Evolutionary conservation across 2,329 filamentous ascomycete genomes (phyloP).

Genomic region (Arthrinium puccinioides): DNA sequence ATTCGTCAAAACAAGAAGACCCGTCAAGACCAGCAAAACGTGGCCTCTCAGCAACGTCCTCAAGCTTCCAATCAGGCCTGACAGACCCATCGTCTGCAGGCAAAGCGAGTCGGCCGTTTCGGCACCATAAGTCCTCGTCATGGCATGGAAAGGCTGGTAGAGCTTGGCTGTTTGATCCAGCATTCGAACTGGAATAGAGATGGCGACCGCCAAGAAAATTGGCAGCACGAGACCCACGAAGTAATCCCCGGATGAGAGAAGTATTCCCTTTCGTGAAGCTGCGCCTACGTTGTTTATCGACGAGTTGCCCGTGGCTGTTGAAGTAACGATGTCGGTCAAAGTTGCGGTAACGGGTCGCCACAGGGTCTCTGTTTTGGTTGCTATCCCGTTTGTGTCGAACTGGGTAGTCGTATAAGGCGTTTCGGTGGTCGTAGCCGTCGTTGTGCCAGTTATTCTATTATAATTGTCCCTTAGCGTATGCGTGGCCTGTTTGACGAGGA

Average conservation of each 20-base stretch:
- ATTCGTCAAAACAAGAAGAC: conserved; percentile 24
- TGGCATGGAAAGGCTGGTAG: conserved; percentile 33
- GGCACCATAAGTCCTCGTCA: conserved; percentile 28
- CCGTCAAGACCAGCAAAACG: conserved; percentile 28
- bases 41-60: conserved; percentile 25
- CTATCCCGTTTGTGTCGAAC: not conserved
- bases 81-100: conserved; percentile 30
- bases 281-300: not conserved
- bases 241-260: conserved; percentile 22
- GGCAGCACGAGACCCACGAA: conserved; percentile 29
- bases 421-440: not conserved
- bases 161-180: conserved; percentile 28
- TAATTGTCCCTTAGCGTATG: not conserved
- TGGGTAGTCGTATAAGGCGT: not conserved
- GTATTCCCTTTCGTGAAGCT: not conserved
- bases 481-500: not conserved
- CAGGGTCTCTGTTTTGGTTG: conserved; percentile 1
- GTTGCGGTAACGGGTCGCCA: not conserved
- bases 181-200: conserved; percentile 28
- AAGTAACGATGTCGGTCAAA: not conserved
- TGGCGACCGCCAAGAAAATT: conserved; percentile 23
- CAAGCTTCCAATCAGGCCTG: conserved; percentile 27
- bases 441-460: not conserved
- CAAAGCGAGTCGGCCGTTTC: conserved; percentile 32
- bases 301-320: not conserved